These are phyloP conservation scores for Pythium rhizo-oryzae DNA, from an alignment of 352 stramenopile species.

Conservation along the genomic window DNA sequence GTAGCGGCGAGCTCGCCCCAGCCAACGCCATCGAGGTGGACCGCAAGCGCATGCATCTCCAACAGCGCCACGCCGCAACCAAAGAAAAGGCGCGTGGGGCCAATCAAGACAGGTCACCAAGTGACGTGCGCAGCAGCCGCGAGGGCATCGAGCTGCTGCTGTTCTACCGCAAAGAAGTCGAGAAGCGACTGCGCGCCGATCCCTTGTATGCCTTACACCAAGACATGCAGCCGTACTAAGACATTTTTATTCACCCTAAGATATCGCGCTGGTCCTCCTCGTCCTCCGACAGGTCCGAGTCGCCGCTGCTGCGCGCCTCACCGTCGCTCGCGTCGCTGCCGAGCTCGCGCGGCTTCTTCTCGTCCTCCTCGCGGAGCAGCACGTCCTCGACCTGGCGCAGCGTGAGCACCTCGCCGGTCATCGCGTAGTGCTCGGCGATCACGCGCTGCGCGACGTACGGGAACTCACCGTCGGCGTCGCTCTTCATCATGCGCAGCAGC, in stretches of 20 bases:
- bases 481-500: conserved; percentile 46
- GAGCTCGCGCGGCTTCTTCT: conserved; percentile 30
- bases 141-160: conserved; percentile 65
- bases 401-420: conserved; percentile 42
- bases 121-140: conserved; percentile 26
- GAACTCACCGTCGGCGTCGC: conserved; percentile 55
- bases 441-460: conserved; percentile 44
- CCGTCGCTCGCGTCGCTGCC: conserved; percentile 13
- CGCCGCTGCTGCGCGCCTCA: conserved; percentile 31
- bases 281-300: conserved; percentile 29
- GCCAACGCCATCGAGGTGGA: conserved; percentile 15
- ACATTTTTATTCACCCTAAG: conserved; percentile 29
- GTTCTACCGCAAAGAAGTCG: conserved; percentile 66
- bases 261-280: conserved; percentile 40
- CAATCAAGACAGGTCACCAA: neutral
- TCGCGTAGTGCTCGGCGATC: conserved; percentile 48
- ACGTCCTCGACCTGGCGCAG: conserved; percentile 50
- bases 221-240: conserved; percentile 8
- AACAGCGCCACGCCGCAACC: conserved; percentile 19
- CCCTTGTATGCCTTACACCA: conserved; percentile 29
- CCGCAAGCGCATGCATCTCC: conserved; percentile 25
- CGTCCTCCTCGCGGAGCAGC: conserved; percentile 48
- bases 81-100: neutral
- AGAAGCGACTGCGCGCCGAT: conserved; percentile 48
- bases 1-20: neutral